Evolutionary conservation across 352 stramenopile genomes (phyloP), one percentile per base, ranked within the genome.

Genomic region (Pythium folliculosum): DNA sequence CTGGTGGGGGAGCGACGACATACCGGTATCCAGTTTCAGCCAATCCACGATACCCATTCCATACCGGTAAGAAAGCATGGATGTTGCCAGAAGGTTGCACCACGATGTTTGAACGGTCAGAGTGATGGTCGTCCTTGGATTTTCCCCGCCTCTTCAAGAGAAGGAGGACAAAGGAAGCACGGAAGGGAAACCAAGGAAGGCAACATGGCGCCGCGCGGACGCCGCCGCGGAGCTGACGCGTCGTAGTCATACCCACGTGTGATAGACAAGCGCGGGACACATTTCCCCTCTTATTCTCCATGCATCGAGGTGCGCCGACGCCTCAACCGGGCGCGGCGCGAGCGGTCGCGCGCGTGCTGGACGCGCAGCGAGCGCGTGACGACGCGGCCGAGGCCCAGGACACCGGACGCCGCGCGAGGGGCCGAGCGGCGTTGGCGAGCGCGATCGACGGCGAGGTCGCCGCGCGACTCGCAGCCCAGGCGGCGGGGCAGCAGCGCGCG

Each of bases 71-170:
- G 23, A n/a, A 40, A 40, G 8, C 2, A 2, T 43, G 40, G 2
- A 57, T 52, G 66, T 67, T 49, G 54, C 54, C 6, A 3, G 52
- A 68, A 68, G 35, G 67, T 73, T 47, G 60, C 47, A 21, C 40
- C 14, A 57, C 49, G 10, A 16, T 27, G 43, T 73, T 73, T 63
- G 54, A 53, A 55, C 16, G 23, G 9, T 21, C 50, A 67, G 68
- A 75, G 59, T 75, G 69, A 75, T 75, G 57, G 69, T 75, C 69
- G 21, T 47, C 7, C 12, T 40, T 40, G 6, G 48, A 0, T 37
- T 59, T 67, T 56, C 65, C 52, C 0, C 49, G 23, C 23, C 3
- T 27, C 19, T 59, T 58, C 17, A 52, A 66, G 27, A 21, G 19
- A 32, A 16, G 3, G 48, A 14, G 21, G 45, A 30, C 9, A 43